Evolutionary conservation across 78 protist species (phyloP).

Genomic region (Parvularia atlantis): DNA sequence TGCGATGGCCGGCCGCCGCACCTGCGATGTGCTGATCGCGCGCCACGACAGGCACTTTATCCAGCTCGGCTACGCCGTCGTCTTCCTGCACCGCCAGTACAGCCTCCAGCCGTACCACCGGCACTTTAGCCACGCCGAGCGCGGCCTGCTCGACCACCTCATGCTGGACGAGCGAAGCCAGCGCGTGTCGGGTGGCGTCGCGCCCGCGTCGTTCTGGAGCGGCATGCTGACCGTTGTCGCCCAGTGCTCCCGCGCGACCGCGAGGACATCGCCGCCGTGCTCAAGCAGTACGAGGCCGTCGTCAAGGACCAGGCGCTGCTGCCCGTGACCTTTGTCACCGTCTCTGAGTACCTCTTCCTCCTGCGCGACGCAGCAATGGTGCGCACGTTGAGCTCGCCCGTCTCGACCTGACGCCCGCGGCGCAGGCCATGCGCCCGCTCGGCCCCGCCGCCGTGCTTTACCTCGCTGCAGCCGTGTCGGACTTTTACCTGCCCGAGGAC

Average conservation of each 20-base stretch:
- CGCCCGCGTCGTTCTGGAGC: too few species aligned
- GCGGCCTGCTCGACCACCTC: too few species aligned
- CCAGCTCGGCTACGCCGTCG: conserved; percentile 6
- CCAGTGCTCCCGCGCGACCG: too few species aligned
- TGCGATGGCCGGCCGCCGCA: too few species aligned
- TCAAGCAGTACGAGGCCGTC: not conserved
- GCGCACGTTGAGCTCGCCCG: too few species aligned
- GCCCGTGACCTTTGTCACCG: conserved; percentile 12
- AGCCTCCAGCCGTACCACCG: conserved; percentile 16
- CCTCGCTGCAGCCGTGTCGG: conserved; percentile 60
- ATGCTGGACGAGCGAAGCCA: too few species aligned
- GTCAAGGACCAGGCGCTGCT: not conserved
- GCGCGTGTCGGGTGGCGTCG: too few species aligned
- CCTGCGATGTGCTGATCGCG: too few species aligned
- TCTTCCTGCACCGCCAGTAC: conserved; percentile 12
- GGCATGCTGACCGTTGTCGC: too few species aligned
- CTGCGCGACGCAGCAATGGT: too few species aligned
- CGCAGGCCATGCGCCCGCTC: not conserved
- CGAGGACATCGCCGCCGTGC: not conserved
- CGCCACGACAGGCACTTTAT: not conserved
- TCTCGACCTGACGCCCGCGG: not conserved
- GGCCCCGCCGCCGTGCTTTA: conserved; percentile 18
- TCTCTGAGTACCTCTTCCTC: conserved; percentile 26
- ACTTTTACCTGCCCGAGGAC: conserved; percentile 28
- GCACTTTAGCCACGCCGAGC: too few species aligned